Percentiles rank a stretch among this genome's conserved stretches.
phyloP scores from a whole-genome alignment of 1,284 basidiomycete genomes.

The Microbotryum silenes-acaulis region DNA sequence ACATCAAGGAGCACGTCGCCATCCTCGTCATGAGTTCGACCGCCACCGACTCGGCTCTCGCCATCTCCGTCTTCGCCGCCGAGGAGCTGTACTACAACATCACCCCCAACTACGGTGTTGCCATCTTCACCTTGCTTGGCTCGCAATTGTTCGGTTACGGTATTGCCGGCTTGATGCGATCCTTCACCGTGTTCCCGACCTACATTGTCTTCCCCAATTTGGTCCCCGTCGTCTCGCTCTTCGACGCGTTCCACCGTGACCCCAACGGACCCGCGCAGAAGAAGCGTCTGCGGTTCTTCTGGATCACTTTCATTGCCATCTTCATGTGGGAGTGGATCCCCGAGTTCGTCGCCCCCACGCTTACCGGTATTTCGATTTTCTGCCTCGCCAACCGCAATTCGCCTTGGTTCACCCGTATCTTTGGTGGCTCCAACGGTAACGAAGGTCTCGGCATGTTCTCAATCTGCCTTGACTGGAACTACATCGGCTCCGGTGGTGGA shows the following conservation, averaged over 20 bases:
- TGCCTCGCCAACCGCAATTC: slow-evolving; percentile 53
- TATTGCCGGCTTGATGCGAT: slow-evolving; percentile 26
- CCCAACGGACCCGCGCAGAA: slow-evolving; percentile 37
- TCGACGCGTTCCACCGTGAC: slow-evolving; percentile 52
- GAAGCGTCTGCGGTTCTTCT: slow-evolving; percentile 36
- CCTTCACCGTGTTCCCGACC: slow-evolving; percentile 31
- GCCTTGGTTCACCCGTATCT: slow-evolving; percentile 55
- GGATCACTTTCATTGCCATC: slow-evolving; percentile 34
- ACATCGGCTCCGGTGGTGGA: slow-evolving; percentile 29
- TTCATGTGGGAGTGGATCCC: slow-evolving; percentile 38
- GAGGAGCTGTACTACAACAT: slow-evolving; percentile 54
- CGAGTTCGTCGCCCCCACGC: slow-evolving; percentile 48
- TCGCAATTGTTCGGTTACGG: slow-evolving; percentile 19
- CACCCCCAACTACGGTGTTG: slow-evolving; percentile 47
- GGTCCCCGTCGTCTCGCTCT: slow-evolving; percentile 50
- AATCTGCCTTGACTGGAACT: slow-evolving; percentile 47
- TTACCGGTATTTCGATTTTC: slow-evolving; percentile 46
- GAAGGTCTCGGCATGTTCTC: slow-evolving; percentile 56
- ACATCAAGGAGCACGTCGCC: slow-evolving; percentile 34
- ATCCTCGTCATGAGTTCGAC: slow-evolving; percentile 56
- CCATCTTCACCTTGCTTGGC: slow-evolving; percentile 27
- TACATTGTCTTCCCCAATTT: slow-evolving; percentile 32
- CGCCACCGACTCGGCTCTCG: slow-evolving; percentile 56
- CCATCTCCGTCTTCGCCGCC: slow-evolving; percentile 58
- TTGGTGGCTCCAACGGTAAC: slow-evolving; percentile 56